These are phyloP conservation scores for Xylaria grammica DNA, from an alignment of 495 filamentous ascomycete species.

Conservation along the genomic window DNA sequence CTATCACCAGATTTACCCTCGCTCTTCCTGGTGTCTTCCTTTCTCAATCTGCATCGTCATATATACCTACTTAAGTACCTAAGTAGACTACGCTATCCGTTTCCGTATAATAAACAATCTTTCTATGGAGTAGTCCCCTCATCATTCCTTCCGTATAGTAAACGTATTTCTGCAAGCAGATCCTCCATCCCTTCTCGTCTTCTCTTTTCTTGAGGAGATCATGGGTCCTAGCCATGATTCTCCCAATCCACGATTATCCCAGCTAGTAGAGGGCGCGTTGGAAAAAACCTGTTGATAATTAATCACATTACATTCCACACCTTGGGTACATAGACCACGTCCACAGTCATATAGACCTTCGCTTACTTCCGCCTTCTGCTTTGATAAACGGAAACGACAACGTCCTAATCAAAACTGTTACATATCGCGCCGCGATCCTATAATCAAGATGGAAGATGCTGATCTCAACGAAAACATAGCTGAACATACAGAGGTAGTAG, in stretches of 20 bases:
- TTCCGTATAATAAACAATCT: neutral
- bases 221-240: neutral
- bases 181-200: neutral
- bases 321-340: neutral
- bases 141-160: neutral
- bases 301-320: neutral
- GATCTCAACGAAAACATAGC: conserved; percentile 60
- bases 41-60: too few relatives aligned
- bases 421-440: neutral
- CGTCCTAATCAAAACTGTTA: neutral
- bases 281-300: neutral
- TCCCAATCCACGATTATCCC: neutral
- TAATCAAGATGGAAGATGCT: conserved; percentile 63
- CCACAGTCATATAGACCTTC: neutral
- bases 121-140: neutral
- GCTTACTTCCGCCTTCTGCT: neutral
- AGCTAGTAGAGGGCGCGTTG: neutral
- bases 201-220: neutral
- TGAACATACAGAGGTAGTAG: conserved; percentile 53
- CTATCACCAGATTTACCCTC: too few relatives aligned
- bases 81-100: too few relatives aligned
- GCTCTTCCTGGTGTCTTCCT: too few relatives aligned
- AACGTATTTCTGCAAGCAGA: neutral
- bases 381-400: neutral
- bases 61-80: too few relatives aligned